Base-by-base conservation (phyloP, 1,284 basidiomycete genomes). In the Tilletia walkeri region DNA sequence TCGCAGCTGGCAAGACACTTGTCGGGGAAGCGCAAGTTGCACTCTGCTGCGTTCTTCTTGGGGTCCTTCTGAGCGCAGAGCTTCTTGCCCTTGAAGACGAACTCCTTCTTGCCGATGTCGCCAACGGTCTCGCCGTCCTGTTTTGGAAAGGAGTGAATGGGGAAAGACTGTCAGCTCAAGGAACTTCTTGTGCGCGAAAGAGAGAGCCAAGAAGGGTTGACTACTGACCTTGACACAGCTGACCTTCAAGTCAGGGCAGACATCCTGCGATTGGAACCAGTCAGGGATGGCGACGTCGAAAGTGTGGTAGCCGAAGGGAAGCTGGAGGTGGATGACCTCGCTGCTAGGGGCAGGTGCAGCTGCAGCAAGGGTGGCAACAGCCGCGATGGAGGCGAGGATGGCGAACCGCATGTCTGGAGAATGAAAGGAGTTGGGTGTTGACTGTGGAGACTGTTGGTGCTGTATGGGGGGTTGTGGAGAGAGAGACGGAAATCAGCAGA, bases 1-100 rank as follows among this genome's bases (percentile, higher is more conserved):
- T 75, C 76, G 70, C 76, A 77, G 69, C 75, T 72, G 0, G 72
- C 74, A 63, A 70, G 70, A 70, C 76, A 77, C n/a, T 74, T 71
- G 24, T 54, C 56, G 53, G 72, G 24, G 38, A 73, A 74, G 65
- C 73, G 71, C 30, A 70, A 70, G 67, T 77, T 77, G 70, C 76
- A 77, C 48, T 73, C 74, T 10, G 73, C 76, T 36, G 69, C 65
- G 69, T 77, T 75, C 38, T 63, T 63, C 16, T 34, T 39, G 34
- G 30, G 59, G 34, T 76, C 75, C 1, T 73, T 75, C 72, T 73
- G 72, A 56, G 14, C n/a, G 48, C 39, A 50, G 10, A 48, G 12
- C 12, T 70, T 73, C 1, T 72, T 61, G 30, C 75, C 75, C 50
- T 74, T 70, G 38, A 74, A 65, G 71, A 72, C 73, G 70, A 75